A percentile compares a stretch with the other conserved stretches of the same genome.
phyloP scores from a whole-genome alignment of 2,329 filamentous ascomycete genomes.

The Westerdykella sp. region DNA sequence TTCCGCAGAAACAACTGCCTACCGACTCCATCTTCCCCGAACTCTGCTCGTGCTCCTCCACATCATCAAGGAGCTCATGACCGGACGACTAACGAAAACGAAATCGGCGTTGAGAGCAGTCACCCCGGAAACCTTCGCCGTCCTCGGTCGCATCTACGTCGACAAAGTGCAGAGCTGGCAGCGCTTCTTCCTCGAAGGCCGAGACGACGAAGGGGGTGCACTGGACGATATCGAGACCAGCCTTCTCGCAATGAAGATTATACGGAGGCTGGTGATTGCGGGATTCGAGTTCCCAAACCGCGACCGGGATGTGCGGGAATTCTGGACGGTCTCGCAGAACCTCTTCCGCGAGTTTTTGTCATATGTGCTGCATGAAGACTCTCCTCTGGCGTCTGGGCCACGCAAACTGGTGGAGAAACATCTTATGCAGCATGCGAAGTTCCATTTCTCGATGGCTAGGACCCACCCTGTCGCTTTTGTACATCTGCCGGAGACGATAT shows the following conservation, averaged over 20 bases:
- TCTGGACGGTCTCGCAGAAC: conserved; percentile 74
- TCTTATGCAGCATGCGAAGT: conserved; percentile 80
- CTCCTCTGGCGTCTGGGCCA: conserved; percentile 46
- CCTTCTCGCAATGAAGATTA: conserved; percentile 68
- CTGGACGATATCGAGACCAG: conserved; percentile 68
- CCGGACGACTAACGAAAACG: conserved; percentile 67
- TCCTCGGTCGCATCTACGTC: conserved; percentile 72
- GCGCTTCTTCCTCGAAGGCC: conserved; percentile 51
- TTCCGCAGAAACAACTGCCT: conserved; percentile 47
- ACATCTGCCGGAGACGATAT: conserved; percentile 70
- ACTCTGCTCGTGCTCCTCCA: conserved; percentile 72
- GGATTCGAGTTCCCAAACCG: conserved; percentile 81
- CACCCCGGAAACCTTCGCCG: conserved; percentile 75
- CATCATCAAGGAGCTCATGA: conserved; percentile 84
- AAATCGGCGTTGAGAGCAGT: conserved; percentile 70
- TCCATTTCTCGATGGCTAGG: conserved; percentile 81
- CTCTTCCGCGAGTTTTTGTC: conserved; percentile 68
- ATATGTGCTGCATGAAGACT: conserved; percentile 54
- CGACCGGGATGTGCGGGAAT: conserved; percentile 66
- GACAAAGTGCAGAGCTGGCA: conserved; percentile 67
- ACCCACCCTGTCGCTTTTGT: conserved; percentile 77
- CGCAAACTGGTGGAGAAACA: conserved; percentile 72
- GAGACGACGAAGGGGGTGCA: conserved; percentile 53
- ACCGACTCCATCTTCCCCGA: conserved; percentile 62
- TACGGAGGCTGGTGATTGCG: conserved; percentile 70